phyloP scores from a whole-genome alignment of 2,329 filamentous ascomycete species.

The Albophoma yamanashiensis region DNA sequence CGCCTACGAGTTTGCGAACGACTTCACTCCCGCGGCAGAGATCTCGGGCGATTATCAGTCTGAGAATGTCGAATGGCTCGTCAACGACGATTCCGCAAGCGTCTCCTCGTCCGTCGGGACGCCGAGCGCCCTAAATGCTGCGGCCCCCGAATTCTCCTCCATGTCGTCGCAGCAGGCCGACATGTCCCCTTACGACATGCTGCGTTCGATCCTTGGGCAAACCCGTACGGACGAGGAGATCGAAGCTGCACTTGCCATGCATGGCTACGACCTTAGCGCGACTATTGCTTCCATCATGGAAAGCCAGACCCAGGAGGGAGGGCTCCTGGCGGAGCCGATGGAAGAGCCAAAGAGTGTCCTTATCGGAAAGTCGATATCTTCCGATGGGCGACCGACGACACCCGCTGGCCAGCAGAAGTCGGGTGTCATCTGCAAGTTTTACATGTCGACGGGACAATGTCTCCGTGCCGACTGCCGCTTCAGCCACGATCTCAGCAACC shows the following conservation, averaged over 20 bases:
- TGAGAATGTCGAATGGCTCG: conserved; percentile 94
- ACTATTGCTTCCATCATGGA: conserved; percentile 88
- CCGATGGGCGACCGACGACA: conserved; percentile 64
- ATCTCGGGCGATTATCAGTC: conserved; percentile 85
- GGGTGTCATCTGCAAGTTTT: conserved; percentile 93
- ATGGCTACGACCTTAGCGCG: conserved; percentile 87
- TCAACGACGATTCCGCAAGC: conserved; percentile 77
- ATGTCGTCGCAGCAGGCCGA: conserved; percentile 58
- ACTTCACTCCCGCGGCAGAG: conserved; percentile 69
- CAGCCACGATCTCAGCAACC: conserved; percentile 89
- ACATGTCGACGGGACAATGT: conserved; percentile 89
- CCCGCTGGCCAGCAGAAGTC: conserved; percentile 69
- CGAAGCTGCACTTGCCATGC: conserved; percentile 75
- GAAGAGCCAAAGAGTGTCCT: conserved; percentile 58
- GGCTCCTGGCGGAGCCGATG: conserved; percentile 19
- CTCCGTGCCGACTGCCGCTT: conserved; percentile 93
- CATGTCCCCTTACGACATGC: conserved; percentile 97
- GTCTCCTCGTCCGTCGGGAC: conserved; percentile 63
- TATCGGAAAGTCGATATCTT: conserved; percentile 82
- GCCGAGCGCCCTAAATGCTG: conserved; percentile 63
- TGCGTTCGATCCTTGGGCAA: conserved; percentile 86
- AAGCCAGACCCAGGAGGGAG: conserved; percentile 37
- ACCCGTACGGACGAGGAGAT: conserved; percentile 89
- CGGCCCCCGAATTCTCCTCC: conserved; percentile 66
- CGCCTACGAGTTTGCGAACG: conserved; percentile 85